Conservation (phyloP, 2,329 filamentous ascomycete species). For the Fusarium irregulare region DNA sequence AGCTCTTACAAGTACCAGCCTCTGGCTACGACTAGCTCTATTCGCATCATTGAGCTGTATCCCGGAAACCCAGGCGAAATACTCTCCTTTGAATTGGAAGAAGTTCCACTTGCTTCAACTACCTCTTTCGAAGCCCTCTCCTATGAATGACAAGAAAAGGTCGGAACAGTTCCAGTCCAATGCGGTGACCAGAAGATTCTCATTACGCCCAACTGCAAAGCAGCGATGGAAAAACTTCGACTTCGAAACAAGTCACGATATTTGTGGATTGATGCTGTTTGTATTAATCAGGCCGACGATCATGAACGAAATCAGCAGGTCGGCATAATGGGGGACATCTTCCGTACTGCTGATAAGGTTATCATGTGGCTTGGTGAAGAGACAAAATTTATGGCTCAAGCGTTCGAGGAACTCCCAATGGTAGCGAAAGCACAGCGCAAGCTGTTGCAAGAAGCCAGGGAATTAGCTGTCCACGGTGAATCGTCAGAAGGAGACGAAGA, state of each 20-base stretch:
- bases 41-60: neutral
- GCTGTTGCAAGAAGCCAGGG: neutral
- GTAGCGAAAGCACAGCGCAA: neutral
- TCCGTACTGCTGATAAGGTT: neutral
- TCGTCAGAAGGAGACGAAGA: neutral
- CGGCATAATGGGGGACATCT: neutral
- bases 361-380: neutral
- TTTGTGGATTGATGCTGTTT: neutral
- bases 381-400: rapidly evolving
- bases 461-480: rapidly evolving
- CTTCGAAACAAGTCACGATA: neutral
- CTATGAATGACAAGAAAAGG: neutral
- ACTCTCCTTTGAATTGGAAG: neutral
- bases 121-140: neutral
- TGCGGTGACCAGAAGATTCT: neutral
- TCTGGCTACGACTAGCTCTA: neutral
- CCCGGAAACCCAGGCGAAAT: neutral
- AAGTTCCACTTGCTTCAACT: neutral
- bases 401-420: neutral
- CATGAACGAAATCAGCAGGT: neutral
- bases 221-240: neutral
- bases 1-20: neutral
- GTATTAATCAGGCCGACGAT: neutral
- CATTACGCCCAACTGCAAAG: neutral
- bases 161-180: neutral